Base-by-base conservation (phyloP, 1,284 basidiomycete species). In the Trametes pubescens region DNA sequence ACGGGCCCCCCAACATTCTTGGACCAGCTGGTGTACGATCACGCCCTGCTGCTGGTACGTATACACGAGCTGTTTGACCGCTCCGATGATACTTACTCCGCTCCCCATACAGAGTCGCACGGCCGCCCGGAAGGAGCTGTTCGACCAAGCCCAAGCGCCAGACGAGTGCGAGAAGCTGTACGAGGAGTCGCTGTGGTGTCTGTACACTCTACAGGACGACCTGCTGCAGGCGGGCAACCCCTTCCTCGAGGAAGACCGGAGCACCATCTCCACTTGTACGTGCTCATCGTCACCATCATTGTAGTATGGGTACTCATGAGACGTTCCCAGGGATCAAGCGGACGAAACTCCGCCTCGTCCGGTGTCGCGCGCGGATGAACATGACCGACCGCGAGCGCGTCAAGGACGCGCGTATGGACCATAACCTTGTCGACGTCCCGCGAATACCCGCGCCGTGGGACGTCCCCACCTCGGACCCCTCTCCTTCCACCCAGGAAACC, bases 91-190 rank as follows among this genome's bases (percentile, higher is more conserved):
- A n/a, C 35, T 21, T 9, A 38, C 2, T 6, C 14, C 37, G 18
- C 21, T 21, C 11, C 9, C 47, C 44, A 13, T 63, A 14, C 75
- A 97, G 95, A 97, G 95, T 64, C 91, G 96, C 10, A 92, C 91
- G 4, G 96, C 95, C 47, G 97, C 97, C 0, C 85, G 92, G 32
- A 94, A 96, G 73, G 97, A 99, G 75, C 84, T 99, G 0, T 82
- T 93, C 24, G 93, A 95, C 69, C 90, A 94, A 71, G 89, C 88
- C 32, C 78, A 77, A n/a, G 80, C 80, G 9, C 88, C 89, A 22
- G 92, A 95, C 68, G 90, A 93, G 70, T 98, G 96, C 74, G 92
- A 98, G 79, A 91, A 92, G 73, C 84, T 96, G 40, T 99, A 99
- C 78, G 96, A 98, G 74, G 95, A 95, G 66, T 95, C 95, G 0